A percentile compares a stretch with the other conserved stretches of the same genome.
Evolutionary conservation across 306 rosid species (phyloP).

Genomic region (Cucurbita argyrosperma): DNA sequence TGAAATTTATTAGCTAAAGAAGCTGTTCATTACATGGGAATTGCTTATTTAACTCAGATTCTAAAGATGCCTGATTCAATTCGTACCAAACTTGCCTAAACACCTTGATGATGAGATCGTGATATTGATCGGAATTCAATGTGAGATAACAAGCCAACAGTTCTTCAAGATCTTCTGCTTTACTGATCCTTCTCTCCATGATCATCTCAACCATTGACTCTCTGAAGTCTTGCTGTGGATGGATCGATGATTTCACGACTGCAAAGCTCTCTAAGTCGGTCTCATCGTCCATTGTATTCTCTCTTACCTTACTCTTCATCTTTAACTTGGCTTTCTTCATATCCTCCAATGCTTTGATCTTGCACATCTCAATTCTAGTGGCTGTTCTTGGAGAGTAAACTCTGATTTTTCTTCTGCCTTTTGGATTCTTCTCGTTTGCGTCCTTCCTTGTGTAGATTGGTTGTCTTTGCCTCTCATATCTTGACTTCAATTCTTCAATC

Average conservation of each 20-base stretch:
- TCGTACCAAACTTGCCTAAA: conserved; percentile 86
- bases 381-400: conserved; percentile 51
- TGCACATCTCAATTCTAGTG: conserved; percentile 54
- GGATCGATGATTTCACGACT: conserved; percentile 56
- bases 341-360: conserved; percentile 56
- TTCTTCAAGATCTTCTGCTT: conserved; percentile 67
- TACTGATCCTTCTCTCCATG: conserved; percentile 37
- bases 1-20: conserved; percentile 4
- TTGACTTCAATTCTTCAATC: conserved; percentile 28
- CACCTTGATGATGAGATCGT: conserved; percentile 71
- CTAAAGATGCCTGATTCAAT: conserved; percentile 28
- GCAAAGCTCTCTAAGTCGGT: conserved; percentile 52
- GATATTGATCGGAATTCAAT: conserved; percentile 71
- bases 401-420: conserved; percentile 32
- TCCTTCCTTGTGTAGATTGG: conserved; percentile 47
- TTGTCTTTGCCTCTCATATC: conserved; percentile 31
- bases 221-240: conserved; percentile 73
- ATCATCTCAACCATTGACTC: conserved; percentile 98
- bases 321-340: conserved; percentile 46
- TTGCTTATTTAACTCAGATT: conserved; percentile 17
- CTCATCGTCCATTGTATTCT: conserved; percentile 8
- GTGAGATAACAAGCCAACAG: conserved; percentile 76
- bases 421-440: conserved; percentile 36
- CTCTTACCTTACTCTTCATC: conserved; percentile 29
- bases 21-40: conserved; percentile 15